Evolutionary conservation across 495 filamentous ascomycete genomes (phyloP), one percentile per base, ranked within the genome.

Genomic region (Daldinia loculata): DNA sequence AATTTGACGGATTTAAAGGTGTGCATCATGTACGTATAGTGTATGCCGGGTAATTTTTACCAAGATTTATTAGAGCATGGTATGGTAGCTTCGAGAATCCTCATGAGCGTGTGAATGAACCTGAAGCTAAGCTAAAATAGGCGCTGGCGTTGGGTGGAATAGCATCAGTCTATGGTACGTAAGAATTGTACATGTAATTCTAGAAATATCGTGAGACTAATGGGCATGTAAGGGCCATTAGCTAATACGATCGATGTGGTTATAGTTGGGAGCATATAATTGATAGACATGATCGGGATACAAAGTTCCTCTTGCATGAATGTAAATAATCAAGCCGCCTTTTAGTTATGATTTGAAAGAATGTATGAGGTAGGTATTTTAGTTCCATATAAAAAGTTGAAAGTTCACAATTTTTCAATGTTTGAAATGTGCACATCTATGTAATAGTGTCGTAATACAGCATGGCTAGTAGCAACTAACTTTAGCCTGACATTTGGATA

Each of bases 401-500:
- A 22, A 12, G 22, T 48, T 24, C 43, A 24, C 43, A 2, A 48
- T 48, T 48, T 19, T 48, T 48, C 43, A 24, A 24, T 22, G 3
- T 48, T 48, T 24, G 43, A 48, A 12, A 53, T 53, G 14, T 1
- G 24, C 15, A 5, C 5, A 53, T 14, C 24, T 53, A 53, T 14
- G 12, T 53, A 53, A 53, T 53, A 50, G 53, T 56, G n/a, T 39
- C 52, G 53, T 57, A 57, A 38, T 57, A 38, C 30, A 57, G 17
- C 22, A 29, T 65, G 17, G 38, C 57, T 65, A 65, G 41, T 53
- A 36, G 45, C 43, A 61, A 61, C 58, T 52, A 62, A 50, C 51
- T 62, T 64, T 61, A 66, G 67, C 67, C 67, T 66, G 56, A 66
- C 67, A 57, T 14, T 58, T 61, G 50, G 50, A 60, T 30, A 27